Base-by-base conservation (phyloP, 2,329 filamentous ascomycete genomes). In the Moelleriella libera region DNA sequence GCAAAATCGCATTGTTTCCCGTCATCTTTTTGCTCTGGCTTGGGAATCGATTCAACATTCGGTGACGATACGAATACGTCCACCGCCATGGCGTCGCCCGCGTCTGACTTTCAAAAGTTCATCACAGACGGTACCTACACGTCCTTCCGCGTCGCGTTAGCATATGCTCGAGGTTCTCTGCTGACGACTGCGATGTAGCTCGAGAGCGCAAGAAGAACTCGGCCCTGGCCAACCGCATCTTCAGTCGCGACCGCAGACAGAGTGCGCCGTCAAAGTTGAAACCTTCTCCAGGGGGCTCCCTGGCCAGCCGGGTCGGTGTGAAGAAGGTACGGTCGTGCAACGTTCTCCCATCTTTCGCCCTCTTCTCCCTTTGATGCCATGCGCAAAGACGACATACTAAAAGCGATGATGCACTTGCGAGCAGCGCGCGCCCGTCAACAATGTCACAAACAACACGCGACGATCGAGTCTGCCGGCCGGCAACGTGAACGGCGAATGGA, bases 151-250 rank as follows among this genome's bases (percentile, higher is more conserved):
- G 40, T 12, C 21, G 21, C 21, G 21, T 3, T 21, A 21, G 21
- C 21, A 21, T 21, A 21, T 21, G 21, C 21, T 3, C 21, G 21
- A 3, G 21, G 21, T 21, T 21, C 21, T 21, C 21, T 21, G 21
- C 21, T 21, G 21, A 21, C 21, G 21, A 21, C 21, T 3, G 21
- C 9, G 6, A 32, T 31, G 5, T 54, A 79, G 78, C 72, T 51
- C 81, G 83, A 51, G 74, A 84, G 61, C 78, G 80, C 60, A 83
- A 83, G 67, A 82, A 80, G 67, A 81, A 83, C 55, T 78, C 85
- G 59, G 72, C 68, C 4, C 75, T 88, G n/a, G 85, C 85, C 32
- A 74, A 83, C 56, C 72, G 76, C 58, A 86, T 89, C 58, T 82
- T 89, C 55, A 76, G 76, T 54, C 69, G 66, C 53, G 76, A 76